Conservation (phyloP, 225 moss, liverwort and hornwort genomes). For the Physcomitrellopsis africana region DNA sequence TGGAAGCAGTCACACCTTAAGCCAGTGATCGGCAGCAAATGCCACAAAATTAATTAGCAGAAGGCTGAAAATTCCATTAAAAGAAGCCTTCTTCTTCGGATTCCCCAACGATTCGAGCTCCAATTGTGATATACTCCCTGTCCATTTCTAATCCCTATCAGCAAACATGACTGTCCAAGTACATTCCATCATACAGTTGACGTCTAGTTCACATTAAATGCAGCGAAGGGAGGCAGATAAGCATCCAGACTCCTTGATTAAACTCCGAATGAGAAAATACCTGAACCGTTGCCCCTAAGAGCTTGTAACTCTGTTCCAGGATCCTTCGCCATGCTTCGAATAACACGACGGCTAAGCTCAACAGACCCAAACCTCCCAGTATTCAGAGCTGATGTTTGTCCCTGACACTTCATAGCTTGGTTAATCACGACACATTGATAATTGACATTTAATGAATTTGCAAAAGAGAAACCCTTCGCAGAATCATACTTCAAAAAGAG, state of each 20-base stretch:
- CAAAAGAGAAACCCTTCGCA: slow-evolving; percentile 14
- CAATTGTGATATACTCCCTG: slow-evolving; percentile 65
- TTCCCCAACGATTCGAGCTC: slow-evolving; percentile 54
- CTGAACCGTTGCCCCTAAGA: slow-evolving; percentile 37
- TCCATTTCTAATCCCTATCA: slow-evolving; percentile 48
- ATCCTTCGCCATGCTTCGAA: slow-evolving; percentile 46
- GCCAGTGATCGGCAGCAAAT: slow-evolving; percentile 79
- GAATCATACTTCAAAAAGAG: not conserved
- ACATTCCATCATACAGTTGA: slow-evolving; percentile 13
- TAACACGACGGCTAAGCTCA: slow-evolving; percentile 29
- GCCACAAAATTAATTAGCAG: slow-evolving; percentile 79
- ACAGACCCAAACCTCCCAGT: slow-evolving; percentile 23
- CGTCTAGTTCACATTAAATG: not conserved
- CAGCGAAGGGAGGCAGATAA: not conserved
- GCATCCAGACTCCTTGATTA: slow-evolving; percentile 3
- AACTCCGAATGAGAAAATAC: slow-evolving; percentile 22
- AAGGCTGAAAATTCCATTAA: slow-evolving; percentile 82
- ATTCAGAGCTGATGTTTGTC: slow-evolving; percentile 21
- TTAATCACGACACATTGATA: slow-evolving; percentile 9
- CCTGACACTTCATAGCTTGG: slow-evolving; percentile 31
- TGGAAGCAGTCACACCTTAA: slow-evolving; percentile 57
- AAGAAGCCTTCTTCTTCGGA: slow-evolving; percentile 63
- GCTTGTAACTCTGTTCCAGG: slow-evolving; percentile 35
- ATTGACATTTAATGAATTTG: not conserved
- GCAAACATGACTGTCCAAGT: slow-evolving; percentile 44